These are phyloP conservation scores for Lactarius deliciosus DNA, from an alignment of 768 basidiomycete species.

Conservation along the genomic window DNA sequence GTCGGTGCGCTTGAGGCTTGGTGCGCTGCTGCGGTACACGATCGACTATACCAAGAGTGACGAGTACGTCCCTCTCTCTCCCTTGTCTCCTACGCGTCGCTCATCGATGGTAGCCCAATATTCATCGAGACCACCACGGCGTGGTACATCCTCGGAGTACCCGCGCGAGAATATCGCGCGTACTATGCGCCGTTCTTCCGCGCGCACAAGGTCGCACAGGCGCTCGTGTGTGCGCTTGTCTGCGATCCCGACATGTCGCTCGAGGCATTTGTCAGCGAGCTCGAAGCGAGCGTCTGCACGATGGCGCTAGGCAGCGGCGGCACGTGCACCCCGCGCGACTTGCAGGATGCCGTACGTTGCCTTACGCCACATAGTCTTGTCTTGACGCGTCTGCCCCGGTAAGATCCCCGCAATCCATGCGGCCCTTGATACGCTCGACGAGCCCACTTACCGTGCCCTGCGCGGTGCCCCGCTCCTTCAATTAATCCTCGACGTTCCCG, in stretches of 20 bases:
- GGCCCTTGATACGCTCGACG: conserved; percentile 22
- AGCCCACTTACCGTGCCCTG: not conserved
- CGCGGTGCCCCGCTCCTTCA: conserved; percentile 17
- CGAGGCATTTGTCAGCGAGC: conserved; percentile 10
- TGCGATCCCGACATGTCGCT: not conserved
- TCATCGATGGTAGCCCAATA: conserved; percentile 47
- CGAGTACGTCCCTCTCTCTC: conserved; percentile 45
- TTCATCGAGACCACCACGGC: conserved; percentile 47
- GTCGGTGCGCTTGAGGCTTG: conserved; percentile 42
- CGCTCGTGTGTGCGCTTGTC: conserved; percentile 18
- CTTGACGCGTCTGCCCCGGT: not conserved
- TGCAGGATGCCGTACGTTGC: conserved; percentile 21
- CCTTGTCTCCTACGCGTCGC: not conserved
- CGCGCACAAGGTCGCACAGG: conserved; percentile 20
- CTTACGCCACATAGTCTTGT: not conserved
- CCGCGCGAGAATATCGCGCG: conserved; percentile 8
- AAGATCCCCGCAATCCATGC: conserved; percentile 17
- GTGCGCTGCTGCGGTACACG: conserved; percentile 46
- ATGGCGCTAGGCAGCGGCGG: not conserved
- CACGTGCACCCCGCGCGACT: conserved; percentile 2
- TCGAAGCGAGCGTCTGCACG: conserved; percentile 1
- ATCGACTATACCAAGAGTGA: conserved; percentile 51
- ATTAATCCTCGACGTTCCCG: conserved; percentile 5
- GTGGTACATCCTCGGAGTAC: conserved; percentile 14
- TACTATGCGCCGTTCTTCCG: conserved; percentile 20